phyloP scores from a whole-genome alignment of 1,284 basidiomycete species.

The Clitocybe nebularis region DNA sequence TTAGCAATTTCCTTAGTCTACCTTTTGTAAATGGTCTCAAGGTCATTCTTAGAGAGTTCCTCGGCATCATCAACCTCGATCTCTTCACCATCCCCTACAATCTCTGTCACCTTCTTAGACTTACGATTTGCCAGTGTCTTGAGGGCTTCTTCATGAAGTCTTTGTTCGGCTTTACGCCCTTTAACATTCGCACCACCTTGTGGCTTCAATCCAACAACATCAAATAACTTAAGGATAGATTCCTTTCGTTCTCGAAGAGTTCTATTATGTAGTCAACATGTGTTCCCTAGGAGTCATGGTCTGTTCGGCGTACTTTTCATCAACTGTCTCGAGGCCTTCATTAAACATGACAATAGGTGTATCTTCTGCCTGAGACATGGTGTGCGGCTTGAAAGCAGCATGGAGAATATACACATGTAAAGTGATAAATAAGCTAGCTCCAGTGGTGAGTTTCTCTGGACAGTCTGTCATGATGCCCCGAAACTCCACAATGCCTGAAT shows the following conservation, averaged over 20 bases:
- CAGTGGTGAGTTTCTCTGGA: constrained; percentile 58
- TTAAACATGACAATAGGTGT: constrained; percentile 44
- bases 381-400: constrained; percentile 56
- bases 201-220: constrained; percentile 60
- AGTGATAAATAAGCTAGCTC: constrained; percentile 68
- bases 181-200: constrained; percentile 36
- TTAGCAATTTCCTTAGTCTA: constrained; percentile 26
- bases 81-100: constrained; percentile 65
- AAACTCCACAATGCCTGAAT: constrained; percentile 58
- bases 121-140: constrained; percentile 34
- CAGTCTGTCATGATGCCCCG: constrained; percentile 69
- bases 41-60: constrained; percentile 72
- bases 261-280: too few relatives aligned
- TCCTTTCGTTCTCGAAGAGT: constrained; percentile 72
- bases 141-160: constrained; percentile 38
- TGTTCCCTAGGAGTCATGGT: too few relatives aligned
- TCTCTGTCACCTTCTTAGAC: constrained; percentile 43
- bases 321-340: constrained; percentile 71
- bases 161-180: constrained; percentile 30
- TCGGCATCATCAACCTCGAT: constrained; percentile 75
- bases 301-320: constrained; percentile 47
- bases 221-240: constrained; percentile 62
- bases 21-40: constrained; percentile 82
- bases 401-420: constrained; percentile 63
- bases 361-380: constrained; percentile 31